Percentiles rank a stretch among this genome's conserved stretches.
These are phyloP conservation scores for Aspergillus steynii DNA, from an alignment of 495 filamentous ascomycete genomes.

Conservation along the genomic window DNA sequence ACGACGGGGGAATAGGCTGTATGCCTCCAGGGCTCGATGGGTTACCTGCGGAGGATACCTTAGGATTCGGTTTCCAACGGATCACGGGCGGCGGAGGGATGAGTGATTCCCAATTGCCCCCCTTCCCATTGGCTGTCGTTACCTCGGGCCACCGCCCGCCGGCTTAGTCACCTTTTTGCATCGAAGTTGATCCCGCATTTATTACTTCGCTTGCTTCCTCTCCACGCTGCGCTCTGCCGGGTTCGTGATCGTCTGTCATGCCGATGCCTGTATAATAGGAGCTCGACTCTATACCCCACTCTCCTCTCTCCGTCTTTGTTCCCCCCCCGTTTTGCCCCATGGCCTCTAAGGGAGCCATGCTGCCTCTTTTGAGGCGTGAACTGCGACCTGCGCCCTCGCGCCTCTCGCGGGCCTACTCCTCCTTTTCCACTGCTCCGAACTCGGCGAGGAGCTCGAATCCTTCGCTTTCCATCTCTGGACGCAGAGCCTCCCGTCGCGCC, in stretches of 20 bases:
- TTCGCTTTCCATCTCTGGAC: constrained; percentile 24
- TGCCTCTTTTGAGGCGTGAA: constrained; percentile 48
- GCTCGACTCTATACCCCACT: neutral
- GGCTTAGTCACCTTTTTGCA: constrained; percentile 10
- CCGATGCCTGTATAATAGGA: constrained; percentile 7
- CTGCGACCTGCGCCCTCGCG: constrained; percentile 32
- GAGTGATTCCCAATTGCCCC: constrained; percentile 31
- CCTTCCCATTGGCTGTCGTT: constrained; percentile 29
- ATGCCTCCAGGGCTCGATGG: neutral
- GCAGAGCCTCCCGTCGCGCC: constrained; percentile 24
- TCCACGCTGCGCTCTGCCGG: neutral
- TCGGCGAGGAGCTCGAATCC: constrained; percentile 23
- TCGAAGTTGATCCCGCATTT: constrained; percentile 5
- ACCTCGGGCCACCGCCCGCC: constrained; percentile 24
- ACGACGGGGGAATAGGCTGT: no score
- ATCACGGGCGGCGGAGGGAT: constrained; percentile 11
- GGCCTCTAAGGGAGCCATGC: constrained; percentile 43
- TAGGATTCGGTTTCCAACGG: constrained; percentile 6
- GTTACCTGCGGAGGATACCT: neutral
- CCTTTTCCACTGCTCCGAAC: constrained; percentile 27
- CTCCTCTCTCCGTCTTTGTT: constrained; percentile 4
- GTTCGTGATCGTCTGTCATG: constrained; percentile 6
- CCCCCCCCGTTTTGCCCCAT: constrained; percentile 22
- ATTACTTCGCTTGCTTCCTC: constrained; percentile 3
- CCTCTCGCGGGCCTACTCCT: constrained; percentile 29